A percentile compares a stretch with the other conserved stretches of the same genome.
phyloP scores from a whole-genome alignment of 768 basidiomycete genomes.

The Termitomyces sp. region DNA sequence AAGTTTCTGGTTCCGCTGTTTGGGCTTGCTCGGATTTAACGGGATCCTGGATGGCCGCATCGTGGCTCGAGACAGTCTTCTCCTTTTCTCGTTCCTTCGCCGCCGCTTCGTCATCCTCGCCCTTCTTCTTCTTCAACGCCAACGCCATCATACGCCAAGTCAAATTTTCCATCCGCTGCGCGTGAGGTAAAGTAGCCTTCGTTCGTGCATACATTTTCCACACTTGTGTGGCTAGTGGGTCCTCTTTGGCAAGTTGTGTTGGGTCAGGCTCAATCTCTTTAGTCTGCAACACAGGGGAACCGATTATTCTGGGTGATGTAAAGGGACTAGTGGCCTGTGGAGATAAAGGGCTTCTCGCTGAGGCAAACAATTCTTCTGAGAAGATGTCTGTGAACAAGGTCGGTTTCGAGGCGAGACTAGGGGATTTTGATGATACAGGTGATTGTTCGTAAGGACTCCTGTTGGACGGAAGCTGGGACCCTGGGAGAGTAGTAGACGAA shows the following conservation, averaged over 20 bases:
- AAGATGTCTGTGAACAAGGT: conserved; percentile 68
- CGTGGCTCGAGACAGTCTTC: conserved; percentile 10
- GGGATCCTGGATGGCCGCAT: conserved; percentile 11
- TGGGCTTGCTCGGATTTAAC: conserved; percentile 18
- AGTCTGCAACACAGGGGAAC: conserved; percentile 65
- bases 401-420: conserved; percentile 53
- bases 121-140: conserved; percentile 85
- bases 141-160: conserved; percentile 99
- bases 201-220: conserved; percentile 96
- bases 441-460: conserved; percentile 30
- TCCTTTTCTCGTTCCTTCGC: conserved; percentile 15
- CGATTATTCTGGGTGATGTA: conserved; percentile 62
- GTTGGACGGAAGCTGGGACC: conserved; percentile 27
- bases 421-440: conserved; percentile 38
- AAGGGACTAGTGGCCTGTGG: conserved; percentile 48
- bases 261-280: conserved; percentile 45
- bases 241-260: conserved; percentile 70
- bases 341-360: conserved; percentile 31
- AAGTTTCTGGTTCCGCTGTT: conserved; percentile 17
- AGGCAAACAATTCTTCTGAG: conserved; percentile 60
- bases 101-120: conserved; percentile 50
- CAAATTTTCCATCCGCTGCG: conserved; percentile 95
- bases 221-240: conserved; percentile 91
- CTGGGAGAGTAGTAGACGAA: conserved; percentile 33
- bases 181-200: conserved; percentile 86